Conservation (phyloP, 371 early-diverging fungal genomes). For the Syncephalastrum monosporum region DNA sequence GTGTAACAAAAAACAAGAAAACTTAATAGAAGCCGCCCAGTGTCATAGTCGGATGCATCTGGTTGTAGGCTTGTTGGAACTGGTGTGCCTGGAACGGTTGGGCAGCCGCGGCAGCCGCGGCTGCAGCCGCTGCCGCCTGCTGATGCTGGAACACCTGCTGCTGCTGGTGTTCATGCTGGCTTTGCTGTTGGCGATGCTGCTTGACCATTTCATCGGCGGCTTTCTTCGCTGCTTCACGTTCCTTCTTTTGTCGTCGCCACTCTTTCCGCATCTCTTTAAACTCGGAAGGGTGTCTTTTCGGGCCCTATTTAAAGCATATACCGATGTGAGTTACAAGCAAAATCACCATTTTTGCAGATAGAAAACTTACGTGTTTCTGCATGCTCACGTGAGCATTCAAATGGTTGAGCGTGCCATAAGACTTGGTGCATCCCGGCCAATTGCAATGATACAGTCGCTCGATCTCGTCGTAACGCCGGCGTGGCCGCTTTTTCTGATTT, state of each 20-base stretch:
- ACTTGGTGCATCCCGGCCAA: constrained; percentile 62
- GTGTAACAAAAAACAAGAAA: constrained; percentile 1
- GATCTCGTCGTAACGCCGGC: constrained; percentile 69
- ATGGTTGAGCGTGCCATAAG: constrained; percentile 74
- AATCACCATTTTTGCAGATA: neutral
- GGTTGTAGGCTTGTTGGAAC: constrained; percentile 15
- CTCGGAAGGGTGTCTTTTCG: constrained; percentile 50
- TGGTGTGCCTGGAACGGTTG: constrained; percentile 1
- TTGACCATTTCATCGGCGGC: constrained; percentile 38
- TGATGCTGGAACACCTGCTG: constrained; percentile 10
- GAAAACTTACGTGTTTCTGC: constrained; percentile 67
- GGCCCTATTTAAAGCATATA: constrained; percentile 20
- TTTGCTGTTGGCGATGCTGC: constrained; percentile 14
- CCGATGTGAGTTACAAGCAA: neutral
- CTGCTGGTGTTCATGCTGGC: constrained; percentile 11
- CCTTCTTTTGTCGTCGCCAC: constrained; percentile 54
- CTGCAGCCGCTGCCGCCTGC: constrained; percentile 15
- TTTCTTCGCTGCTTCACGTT: constrained; percentile 39
- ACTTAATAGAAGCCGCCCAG: constrained; percentile 14
- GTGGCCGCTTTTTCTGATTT: constrained; percentile 64
- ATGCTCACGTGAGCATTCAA: constrained; percentile 72
- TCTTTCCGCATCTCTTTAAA: constrained; percentile 65
- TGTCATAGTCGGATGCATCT: constrained; percentile 15
- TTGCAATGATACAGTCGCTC: constrained; percentile 69
- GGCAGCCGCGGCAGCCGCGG: neutral